Evolutionary conservation across 176 grass and related monocot genomes (phyloP).

Genomic region (Avena sativa): DNA sequence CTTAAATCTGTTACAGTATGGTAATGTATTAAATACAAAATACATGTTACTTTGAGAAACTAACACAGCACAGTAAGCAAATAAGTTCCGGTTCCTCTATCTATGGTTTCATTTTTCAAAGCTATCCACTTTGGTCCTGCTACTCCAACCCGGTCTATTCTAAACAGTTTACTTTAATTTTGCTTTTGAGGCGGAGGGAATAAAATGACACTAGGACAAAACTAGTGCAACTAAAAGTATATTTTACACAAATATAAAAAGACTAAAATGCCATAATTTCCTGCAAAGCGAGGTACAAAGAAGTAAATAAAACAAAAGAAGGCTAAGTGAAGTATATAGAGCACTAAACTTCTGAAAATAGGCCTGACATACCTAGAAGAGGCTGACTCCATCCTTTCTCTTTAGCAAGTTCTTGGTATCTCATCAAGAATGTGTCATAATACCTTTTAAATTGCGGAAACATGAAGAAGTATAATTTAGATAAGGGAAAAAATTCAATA

Average conservation of each 20-base stretch:
- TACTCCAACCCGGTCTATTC: conserved; percentile 14
- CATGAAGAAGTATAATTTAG: conserved; percentile 32
- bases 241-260: conserved; percentile 24
- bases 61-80: not conserved
- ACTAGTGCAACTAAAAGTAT: not conserved
- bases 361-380: conserved; percentile 68
- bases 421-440: conserved; percentile 89
- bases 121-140: not conserved
- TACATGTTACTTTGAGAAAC: not conserved
- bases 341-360: conserved; percentile 3
- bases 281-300: not conserved
- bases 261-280: conserved; percentile 17
- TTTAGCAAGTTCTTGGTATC: conserved; percentile 82
- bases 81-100: not conserved
- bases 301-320: not conserved
- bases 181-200: not conserved
- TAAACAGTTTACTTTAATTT: not conserved
- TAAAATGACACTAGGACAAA: not conserved
- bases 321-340: not conserved
- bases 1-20: not conserved
- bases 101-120: not conserved
- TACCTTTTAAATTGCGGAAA: conserved; percentile 57
- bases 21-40: not conserved
- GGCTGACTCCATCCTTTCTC: conserved; percentile 79
- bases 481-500: not conserved